Evolutionary conservation across 2,329 filamentous ascomycete genomes (phyloP).

Genomic region (Fusarium denticulatum): DNA sequence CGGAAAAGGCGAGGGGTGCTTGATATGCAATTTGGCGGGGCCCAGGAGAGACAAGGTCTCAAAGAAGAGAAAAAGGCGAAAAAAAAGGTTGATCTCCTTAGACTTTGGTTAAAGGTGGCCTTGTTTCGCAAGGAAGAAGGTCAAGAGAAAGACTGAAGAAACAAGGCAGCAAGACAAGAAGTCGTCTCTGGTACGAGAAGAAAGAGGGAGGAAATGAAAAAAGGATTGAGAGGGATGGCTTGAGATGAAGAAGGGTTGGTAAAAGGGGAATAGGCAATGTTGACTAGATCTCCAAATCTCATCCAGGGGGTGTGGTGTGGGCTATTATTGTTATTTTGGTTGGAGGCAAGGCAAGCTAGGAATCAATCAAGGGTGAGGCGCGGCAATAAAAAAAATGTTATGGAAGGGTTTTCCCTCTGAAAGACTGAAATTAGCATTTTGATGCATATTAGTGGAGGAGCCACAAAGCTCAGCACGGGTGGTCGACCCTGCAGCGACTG

Average conservation of each 20-base stretch:
- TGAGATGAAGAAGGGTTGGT: slow-evolving; percentile 23
- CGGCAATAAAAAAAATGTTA: slow-evolving; percentile 46
- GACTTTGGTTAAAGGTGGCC: slow-evolving; percentile 12
- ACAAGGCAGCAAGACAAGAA: slow-evolving; percentile 30
- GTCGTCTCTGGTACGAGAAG: slow-evolving; percentile 33
- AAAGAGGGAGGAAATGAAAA: slow-evolving; percentile 19
- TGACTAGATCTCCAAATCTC: slow-evolving; percentile 23
- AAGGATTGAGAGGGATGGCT: slow-evolving; percentile 14
- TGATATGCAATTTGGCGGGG: slow-evolving; percentile 52
- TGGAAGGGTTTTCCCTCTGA: slow-evolving; percentile 32
- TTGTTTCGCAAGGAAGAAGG: slow-evolving; percentile 35
- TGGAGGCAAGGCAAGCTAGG: background rate
- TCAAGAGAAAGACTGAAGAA: slow-evolving; percentile 37
- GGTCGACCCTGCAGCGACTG: slow-evolving; percentile 1
- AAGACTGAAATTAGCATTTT: slow-evolving; percentile 43
- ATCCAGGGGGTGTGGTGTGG: slow-evolving; percentile 32
- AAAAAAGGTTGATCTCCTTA: slow-evolving; percentile 21
- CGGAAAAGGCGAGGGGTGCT: slow-evolving; percentile 43
- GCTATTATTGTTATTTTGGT: slow-evolving; percentile 20
- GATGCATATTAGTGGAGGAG: slow-evolving; percentile 32
- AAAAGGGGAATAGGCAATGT: slow-evolving; percentile 35
- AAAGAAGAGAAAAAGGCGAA: slow-evolving; percentile 46
- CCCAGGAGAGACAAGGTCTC: slow-evolving; percentile 37
- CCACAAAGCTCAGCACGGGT: background rate
- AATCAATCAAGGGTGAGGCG: slow-evolving; percentile 36